Conservation (phyloP, 495 filamentous ascomycete species). For the Diplogelasinospora grovesii region DNA sequence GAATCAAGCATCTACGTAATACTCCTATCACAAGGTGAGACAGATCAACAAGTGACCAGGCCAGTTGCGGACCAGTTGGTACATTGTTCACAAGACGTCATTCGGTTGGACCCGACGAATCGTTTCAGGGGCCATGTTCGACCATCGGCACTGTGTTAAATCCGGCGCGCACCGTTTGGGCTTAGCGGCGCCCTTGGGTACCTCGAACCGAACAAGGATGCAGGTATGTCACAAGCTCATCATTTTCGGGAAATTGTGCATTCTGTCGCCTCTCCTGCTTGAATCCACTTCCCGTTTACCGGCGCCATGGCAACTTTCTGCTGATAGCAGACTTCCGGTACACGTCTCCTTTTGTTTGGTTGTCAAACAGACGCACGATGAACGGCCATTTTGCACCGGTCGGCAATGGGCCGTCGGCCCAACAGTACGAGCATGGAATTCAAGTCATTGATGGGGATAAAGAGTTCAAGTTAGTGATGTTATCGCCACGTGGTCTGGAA, state of each 20-base stretch:
- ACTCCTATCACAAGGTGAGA: no score
- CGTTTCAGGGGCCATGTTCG: not conserved
- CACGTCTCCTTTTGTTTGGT: not conserved
- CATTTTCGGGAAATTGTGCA: constrained; percentile 19
- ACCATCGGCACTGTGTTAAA: not conserved
- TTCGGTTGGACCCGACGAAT: not conserved
- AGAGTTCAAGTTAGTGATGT: constrained; percentile 74
- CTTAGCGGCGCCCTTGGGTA: constrained; percentile 2
- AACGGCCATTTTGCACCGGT: constrained; percentile 86
- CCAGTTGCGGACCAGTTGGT: no score
- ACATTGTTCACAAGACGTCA: constrained; percentile 11
- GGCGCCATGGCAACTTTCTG: constrained; percentile 13
- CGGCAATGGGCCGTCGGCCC: constrained; percentile 56
- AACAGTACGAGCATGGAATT: constrained; percentile 84
- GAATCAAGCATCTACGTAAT: no score
- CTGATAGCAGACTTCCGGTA: not conserved
- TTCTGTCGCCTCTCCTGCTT: constrained; percentile 1
- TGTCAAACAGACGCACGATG: constrained; percentile 37
- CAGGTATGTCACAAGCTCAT: constrained; percentile 18
- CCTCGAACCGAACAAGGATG: constrained; percentile 2
- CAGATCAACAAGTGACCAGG: no score
- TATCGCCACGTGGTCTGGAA: constrained; percentile 1
- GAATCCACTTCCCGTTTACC: no score
- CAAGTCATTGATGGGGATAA: constrained; percentile 96
- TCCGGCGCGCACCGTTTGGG: not conserved